Evolutionary conservation across 2,329 filamentous ascomycete genomes (phyloP), one percentile per base, ranked within the genome.

Genomic region (Diaporthe ilicicola): DNA sequence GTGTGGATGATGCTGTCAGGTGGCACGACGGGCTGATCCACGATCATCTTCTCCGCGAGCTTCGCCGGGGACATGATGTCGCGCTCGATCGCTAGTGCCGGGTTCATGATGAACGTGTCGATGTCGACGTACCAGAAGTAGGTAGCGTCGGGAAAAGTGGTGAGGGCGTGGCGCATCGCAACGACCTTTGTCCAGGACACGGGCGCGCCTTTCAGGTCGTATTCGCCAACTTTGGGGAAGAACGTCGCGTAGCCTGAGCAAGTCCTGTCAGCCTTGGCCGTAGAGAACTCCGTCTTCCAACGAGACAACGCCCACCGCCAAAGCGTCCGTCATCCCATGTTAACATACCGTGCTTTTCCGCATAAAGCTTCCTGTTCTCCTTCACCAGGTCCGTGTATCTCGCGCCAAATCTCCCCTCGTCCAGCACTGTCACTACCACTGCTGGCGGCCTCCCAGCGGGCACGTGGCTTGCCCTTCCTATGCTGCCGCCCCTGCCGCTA

Each of bases 1-100:
- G 97, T 98, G 85, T 93, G 95, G 83, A 99, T 98, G 76, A 99
- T 95, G 82, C 94, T 97, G 82, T 98, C 94, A 0, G 97, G 96
- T 2, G 95, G 96, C 10, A 98, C 95, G 64, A 99, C 90, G 7
- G 96, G 90, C 67, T 91, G 87, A 80, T 97, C 93, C 79, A 91
- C 92, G 76, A 96, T 89, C 94, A 98, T 98, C 70, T 93, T 80
- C 27, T 85, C 86, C 77, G 97, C 92, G 59, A 99, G 86, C 69
- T 86, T 89, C 66, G 84, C 84, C 13, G 90, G 83, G 13, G 89
- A 84, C 80, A 97, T 89, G 48, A 99, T 82, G 76, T 94, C 89
- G 1, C 89, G 85, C 74, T 94, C 90, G 42, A 98, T 83, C 17
- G 89, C 88, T 67, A 92, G 82, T 42, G 85, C 83, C 8, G 93